Base-by-base conservation (phyloP, 202 grass and related monocot species). In the Schoenoplectus triqueter region DNA sequence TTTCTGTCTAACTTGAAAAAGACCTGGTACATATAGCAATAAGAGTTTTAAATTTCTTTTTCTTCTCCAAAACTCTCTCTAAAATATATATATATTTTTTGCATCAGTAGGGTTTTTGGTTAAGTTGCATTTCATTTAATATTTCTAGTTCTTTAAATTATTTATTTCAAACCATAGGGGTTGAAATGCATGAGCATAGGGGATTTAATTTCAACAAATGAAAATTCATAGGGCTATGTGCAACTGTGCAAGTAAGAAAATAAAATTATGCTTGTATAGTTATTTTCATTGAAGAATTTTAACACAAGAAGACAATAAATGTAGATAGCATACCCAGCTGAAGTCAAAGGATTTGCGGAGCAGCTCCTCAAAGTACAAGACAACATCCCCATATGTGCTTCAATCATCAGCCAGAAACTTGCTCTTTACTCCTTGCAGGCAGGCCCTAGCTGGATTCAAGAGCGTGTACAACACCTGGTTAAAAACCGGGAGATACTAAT, bases 331-430 rank as follows among this genome's bases (percentile, higher is more conserved):
- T 92, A 96, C 85, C 91, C 97, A 81, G 87, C 67, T 69, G 93
- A 88, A 73, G 90, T 19, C 21, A 87, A 88, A 7, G 90, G 93
- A 85, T 88, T 99, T 81, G 91, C 84, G 3, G 93, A 91, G 17
- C 89, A 90, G 82, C 93, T 99, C 70, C 91, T 99, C 78, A 99
- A 99, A 86, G 90, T 96, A 68, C 97, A 99, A 86, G 97, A 99
- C 66, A 96, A 94, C 86, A 99, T 99, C 73, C 97, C 97, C 11
- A 99, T 99, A 14, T 99, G 97, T 52, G 97, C 97, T 46, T 92
- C 96, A 4, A 92, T 99, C 66, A 91, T 99, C 1, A 89, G 93
- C 75, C 97, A 99, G 82, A 90, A 19, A 66, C 82, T 99, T 6
- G 97, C 97, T 1, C 97, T 99, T 56, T 88, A 91, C 64, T 88